Conservation (phyloP, 805 yeast genomes). For the Metschnikowia picachoensis region DNA sequence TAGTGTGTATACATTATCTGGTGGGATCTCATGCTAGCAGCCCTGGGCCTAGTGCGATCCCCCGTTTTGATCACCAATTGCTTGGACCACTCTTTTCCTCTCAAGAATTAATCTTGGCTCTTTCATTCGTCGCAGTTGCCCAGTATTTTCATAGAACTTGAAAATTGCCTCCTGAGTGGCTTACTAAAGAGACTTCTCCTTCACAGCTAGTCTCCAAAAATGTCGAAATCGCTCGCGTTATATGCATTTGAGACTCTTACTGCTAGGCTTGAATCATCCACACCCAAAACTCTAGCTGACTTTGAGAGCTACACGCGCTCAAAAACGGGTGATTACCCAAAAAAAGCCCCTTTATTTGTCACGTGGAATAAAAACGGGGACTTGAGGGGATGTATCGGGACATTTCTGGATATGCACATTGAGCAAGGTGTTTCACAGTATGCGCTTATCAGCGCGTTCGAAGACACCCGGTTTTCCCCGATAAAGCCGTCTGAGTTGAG, state of each 20-base stretch:
- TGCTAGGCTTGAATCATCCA: constrained; percentile 15
- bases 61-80: no score
- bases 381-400: constrained; percentile 92
- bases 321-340: constrained; percentile 11
- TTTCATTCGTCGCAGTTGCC: no score
- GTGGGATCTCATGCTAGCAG: no score
- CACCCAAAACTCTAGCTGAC: constrained; percentile 13
- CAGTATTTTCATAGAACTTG: no score
- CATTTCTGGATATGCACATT: constrained; percentile 56
- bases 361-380: constrained; percentile 68
- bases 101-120: no score
- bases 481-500: constrained; percentile 54
- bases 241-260: constrained; percentile 35
- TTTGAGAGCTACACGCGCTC: constrained; percentile 3
- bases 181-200: no score
- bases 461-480: constrained; percentile 76
- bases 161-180: no score
- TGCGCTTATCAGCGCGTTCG: constrained; percentile 60
- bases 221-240: constrained; percentile 38
- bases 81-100: no score
- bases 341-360: constrained; percentile 63
- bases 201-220: constrained; percentile 1
- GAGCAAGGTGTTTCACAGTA: constrained; percentile 59
- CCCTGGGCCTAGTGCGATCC: no score
- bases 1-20: no score